phyloP scores from a whole-genome alignment of 2,329 filamentous ascomycete species.

The Ploettnerulaceae sp. region DNA sequence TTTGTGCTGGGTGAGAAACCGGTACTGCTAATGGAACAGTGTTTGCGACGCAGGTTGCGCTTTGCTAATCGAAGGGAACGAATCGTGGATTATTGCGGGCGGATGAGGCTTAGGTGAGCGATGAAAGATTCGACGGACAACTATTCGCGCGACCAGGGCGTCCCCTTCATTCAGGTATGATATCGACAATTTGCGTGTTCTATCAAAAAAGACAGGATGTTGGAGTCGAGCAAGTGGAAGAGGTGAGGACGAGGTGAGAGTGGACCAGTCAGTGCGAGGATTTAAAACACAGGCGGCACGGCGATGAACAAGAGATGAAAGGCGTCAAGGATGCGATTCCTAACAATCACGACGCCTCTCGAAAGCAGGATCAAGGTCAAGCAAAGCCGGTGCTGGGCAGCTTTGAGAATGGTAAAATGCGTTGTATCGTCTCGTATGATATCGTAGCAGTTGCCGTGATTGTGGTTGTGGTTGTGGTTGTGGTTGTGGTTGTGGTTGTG shows the following conservation, averaged over 20 bases:
- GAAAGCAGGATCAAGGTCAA: no score
- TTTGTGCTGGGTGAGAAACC: slow-evolving; percentile 26
- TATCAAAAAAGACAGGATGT: background rate
- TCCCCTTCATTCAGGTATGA: background rate
- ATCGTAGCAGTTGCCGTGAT: background rate
- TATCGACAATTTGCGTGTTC: background rate
- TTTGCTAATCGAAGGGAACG: slow-evolving; percentile 13
- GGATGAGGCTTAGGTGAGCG: background rate
- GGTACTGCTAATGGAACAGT: slow-evolving; percentile 18
- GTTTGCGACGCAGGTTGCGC: slow-evolving; percentile 26
- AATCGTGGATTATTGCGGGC: background rate
- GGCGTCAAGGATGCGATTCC: no score
- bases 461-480: background rate
- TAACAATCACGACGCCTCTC: no score
- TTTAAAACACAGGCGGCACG: no score
- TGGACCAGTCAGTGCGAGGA: no score
- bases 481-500: background rate
- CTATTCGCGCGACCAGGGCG: background rate
- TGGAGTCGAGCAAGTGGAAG: no score
- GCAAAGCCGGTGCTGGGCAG: no score
- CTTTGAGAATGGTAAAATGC: background rate
- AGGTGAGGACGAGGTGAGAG: background rate
- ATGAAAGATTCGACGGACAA: background rate
- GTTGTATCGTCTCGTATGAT: background rate
- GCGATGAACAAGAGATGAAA: no score